These are phyloP conservation scores for Avena eriantha DNA, from an alignment of 176 grass and related monocot species.

Conservation along the genomic window DNA sequence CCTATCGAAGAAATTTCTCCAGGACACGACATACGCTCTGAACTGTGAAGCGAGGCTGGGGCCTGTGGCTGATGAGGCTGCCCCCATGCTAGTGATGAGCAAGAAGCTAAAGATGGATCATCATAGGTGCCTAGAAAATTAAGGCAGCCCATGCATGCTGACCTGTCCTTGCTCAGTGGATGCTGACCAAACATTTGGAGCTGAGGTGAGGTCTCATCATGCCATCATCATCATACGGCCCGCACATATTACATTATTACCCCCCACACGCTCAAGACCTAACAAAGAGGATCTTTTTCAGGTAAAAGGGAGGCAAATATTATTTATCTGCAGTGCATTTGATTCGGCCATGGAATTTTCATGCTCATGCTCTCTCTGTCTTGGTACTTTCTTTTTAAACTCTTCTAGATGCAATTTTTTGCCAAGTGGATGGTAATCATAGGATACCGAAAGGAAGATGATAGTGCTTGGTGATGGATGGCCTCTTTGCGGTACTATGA, in stretches of 20 bases:
- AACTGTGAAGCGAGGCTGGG: constrained; percentile 13
- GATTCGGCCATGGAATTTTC: constrained; percentile 41
- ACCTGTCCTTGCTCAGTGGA: constrained; percentile 56
- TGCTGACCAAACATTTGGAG: constrained; percentile 52
- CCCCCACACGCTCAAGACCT: constrained; percentile 5
- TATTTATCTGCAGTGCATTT: constrained; percentile 22
- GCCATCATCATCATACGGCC: constrained; percentile 48
- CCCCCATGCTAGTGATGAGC: constrained; percentile 53
- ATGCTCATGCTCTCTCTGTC: not conserved
- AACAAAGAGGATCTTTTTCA: constrained; percentile 59
- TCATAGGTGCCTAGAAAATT: constrained; percentile 33
- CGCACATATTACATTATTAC: constrained; percentile 20
- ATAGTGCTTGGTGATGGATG: constrained; percentile 31
- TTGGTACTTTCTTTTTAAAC: not conserved
- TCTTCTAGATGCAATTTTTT: not conserved
- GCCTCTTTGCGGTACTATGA: constrained; percentile 1
- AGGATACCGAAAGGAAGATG: not conserved
- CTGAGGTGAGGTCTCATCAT: constrained; percentile 43
- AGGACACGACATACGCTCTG: constrained; percentile 27
- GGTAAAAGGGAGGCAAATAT: constrained; percentile 40
- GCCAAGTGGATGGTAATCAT: constrained; percentile 43
- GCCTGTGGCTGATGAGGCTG: constrained; percentile 37
- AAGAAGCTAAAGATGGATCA: constrained; percentile 34
- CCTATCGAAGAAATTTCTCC: not conserved
- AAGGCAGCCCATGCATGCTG: constrained; percentile 24